Base-by-base conservation (phyloP, 305 asterid genomes). In the Fraxinus paxiana region DNA sequence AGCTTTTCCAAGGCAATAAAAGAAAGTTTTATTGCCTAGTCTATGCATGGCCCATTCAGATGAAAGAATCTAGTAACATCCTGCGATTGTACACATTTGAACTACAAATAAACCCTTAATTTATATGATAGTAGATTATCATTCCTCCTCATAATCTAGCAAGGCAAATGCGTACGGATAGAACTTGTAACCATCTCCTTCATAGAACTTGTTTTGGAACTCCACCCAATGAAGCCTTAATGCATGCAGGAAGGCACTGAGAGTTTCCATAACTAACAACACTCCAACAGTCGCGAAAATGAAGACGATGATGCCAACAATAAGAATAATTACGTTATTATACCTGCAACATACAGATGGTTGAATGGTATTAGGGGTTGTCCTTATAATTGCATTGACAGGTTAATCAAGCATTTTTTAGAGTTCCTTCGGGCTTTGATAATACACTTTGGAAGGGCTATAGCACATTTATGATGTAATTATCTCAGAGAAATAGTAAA, bases 211-310 rank as follows among this genome's bases (percentile, higher is more conserved):
- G 84, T 93, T 94, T 77, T 94, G 98, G 85, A 87, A 94, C 90
- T 94, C 98, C 80, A 94, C 97, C 98, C 98, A 94, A 73, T 94
- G 98, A 85, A 94, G 98, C 78, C 98, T 89, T 79, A 94, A 85
- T 0, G 98, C 98, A 59, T 94, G 98, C 83, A 94, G 87, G 91
- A 94, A 94, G 81, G 98, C 97, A 71, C 98, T 94, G 35, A 94
- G 93, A 22, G 98, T 94, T 84, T 94, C 98, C 98, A 94, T 94
- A 84, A 94, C 96, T 83, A 94, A 79, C 85, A 94, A 89, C 69
- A 94, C 98, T 63, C 98, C 98, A 38, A 94, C 93, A 30, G 98
- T 93, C 6, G 97, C 98, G 72, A 63, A 91, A 38, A 94, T 78
- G 85, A 94, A 94, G 80, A 94, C 83, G 67, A 94, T 79, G 82